Evolutionary conservation across 345 rosid species (phyloP).

Genomic region (Sonneratia alba): DNA sequence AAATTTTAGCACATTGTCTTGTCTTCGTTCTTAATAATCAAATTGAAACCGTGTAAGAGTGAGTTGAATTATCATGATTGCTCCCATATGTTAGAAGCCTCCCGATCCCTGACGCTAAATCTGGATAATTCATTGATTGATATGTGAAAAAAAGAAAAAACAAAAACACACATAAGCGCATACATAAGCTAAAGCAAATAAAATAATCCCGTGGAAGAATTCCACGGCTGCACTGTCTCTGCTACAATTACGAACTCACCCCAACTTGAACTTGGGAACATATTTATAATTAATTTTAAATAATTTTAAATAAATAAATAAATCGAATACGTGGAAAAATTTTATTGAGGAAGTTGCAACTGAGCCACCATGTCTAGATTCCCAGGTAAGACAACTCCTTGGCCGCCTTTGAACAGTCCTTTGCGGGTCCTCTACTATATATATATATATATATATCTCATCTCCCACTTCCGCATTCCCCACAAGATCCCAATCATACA

Average conservation of each 20-base stretch:
- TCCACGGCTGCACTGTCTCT: constrained; percentile 2
- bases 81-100: no score
- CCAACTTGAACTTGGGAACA: background rate
- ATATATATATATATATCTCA: background rate
- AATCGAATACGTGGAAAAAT: background rate
- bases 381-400: background rate
- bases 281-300: no score
- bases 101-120: no score
- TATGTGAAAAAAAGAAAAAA: background rate
- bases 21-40: no score
- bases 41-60: no score
- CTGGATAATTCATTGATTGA: background rate
- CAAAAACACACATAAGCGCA: background rate
- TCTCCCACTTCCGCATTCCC: background rate
- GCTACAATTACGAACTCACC: background rate
- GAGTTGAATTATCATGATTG: no score
- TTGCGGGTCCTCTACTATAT: no score
- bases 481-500: background rate
- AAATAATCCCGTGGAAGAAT: background rate
- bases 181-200: background rate
- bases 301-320: no score
- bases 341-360: background rate
- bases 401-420: background rate
- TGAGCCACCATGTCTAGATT: background rate
- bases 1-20: no score